Conservation (phyloP, 169 alveolate species). For the Cardiosporidium cionae region DNA sequence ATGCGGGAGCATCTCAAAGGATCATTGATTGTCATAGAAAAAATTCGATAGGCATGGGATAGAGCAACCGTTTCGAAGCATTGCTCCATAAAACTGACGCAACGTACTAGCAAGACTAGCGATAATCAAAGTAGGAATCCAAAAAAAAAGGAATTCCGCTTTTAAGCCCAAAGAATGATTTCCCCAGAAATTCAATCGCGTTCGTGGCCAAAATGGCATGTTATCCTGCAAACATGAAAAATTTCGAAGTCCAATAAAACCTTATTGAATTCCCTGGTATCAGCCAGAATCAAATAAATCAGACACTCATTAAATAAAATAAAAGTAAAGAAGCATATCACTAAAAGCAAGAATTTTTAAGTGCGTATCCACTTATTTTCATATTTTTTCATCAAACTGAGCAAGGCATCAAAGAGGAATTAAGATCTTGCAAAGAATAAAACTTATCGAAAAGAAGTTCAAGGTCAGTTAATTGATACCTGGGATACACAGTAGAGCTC, state of each 20-base stretch:
- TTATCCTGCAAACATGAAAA: constrained; percentile 20
- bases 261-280: too few relatives aligned
- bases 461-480: too few relatives aligned
- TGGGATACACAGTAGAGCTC: constrained; percentile 56
- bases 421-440: too few relatives aligned
- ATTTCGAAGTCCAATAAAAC: too few relatives aligned
- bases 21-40: background rate
- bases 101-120: constrained; percentile 51
- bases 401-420: too few relatives aligned
- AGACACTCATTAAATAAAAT: too few relatives aligned
- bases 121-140: constrained; percentile 73
- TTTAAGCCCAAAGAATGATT: constrained; percentile 55
- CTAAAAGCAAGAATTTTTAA: too few relatives aligned
- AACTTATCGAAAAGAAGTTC: too few relatives aligned
- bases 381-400: too few relatives aligned
- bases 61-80: background rate
- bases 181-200: constrained; percentile 23
- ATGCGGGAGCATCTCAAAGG: background rate
- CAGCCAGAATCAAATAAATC: too few relatives aligned
- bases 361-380: too few relatives aligned
- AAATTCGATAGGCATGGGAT: background rate
- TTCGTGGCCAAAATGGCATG: constrained; percentile 35
- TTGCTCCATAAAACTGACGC: background rate
- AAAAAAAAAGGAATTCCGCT: constrained; percentile 73
- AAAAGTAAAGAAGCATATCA: too few relatives aligned